These are phyloP conservation scores for Magnaporthiopsis rhizophila DNA, from an alignment of 2,329 filamentous ascomycete species.

Conservation along the genomic window DNA sequence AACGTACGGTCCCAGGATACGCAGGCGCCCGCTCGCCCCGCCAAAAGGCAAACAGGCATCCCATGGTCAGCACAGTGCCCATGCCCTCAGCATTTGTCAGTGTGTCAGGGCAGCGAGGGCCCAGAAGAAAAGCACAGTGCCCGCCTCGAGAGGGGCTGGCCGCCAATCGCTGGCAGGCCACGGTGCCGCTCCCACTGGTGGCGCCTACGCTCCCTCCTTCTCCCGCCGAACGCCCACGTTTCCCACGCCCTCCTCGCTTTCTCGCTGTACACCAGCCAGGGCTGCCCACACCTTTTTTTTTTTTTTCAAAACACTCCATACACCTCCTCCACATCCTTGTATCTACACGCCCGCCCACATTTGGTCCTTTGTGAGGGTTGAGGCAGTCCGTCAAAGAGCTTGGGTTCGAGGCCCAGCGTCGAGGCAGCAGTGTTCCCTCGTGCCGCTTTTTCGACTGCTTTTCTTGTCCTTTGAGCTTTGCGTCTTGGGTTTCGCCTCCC, in stretches of 20 bases:
- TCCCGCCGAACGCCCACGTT: neutral
- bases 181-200: neutral
- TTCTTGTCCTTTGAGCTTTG: slow-evolving; percentile 3
- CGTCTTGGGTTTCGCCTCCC: neutral
- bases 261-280: slow-evolving; percentile 9
- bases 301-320: slow-evolving; percentile 8
- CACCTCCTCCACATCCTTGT: slow-evolving; percentile 13
- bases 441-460: slow-evolving; percentile 2
- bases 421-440: slow-evolving; percentile 10
- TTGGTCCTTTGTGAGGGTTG: slow-evolving; percentile 3
- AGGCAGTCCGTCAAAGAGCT: slow-evolving; percentile 14
- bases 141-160: neutral
- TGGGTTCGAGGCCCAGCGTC: slow-evolving; percentile 17
- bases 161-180: neutral
- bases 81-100: neutral
- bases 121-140: neutral
- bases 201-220: neutral
- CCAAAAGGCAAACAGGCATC: neutral
- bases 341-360: slow-evolving; percentile 11
- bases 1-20: neutral
- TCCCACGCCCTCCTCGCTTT: slow-evolving; percentile 1
- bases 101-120: too few relatives aligned
- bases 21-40: neutral
- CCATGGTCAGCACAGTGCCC: neutral
- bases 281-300: slow-evolving; percentile 8